phyloP scores from a whole-genome alignment of 208 protist genomes.

The Leishmania lainsoni region DNA sequence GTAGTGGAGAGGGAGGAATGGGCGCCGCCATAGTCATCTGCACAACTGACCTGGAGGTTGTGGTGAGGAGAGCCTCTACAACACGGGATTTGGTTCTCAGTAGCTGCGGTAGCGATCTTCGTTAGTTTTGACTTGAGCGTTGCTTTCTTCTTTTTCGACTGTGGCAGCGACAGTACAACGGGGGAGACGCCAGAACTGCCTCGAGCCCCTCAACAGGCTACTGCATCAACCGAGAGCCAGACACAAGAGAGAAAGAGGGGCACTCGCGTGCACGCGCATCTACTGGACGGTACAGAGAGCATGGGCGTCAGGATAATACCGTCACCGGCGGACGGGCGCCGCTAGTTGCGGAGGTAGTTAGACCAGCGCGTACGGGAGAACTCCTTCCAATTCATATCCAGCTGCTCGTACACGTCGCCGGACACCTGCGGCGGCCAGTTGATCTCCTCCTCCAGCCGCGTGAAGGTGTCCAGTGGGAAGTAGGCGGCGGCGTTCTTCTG shows the following conservation, averaged over 20 bases:
- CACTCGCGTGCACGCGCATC: neutral
- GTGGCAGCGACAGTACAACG: neutral
- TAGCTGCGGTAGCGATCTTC: neutral
- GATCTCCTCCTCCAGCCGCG: slow-evolving; percentile 86
- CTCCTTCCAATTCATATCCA: slow-evolving; percentile 94
- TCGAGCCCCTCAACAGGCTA: neutral
- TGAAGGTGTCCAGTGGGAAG: slow-evolving; percentile 90
- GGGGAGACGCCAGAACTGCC: neutral
- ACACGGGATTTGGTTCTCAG: neutral
- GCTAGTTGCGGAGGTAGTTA: slow-evolving; percentile 80
- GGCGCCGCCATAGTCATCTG: neutral
- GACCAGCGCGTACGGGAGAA: slow-evolving; percentile 92
- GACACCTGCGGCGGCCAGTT: slow-evolving; percentile 90
- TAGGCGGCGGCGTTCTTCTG: slow-evolving; percentile 42
- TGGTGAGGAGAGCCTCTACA: neutral
- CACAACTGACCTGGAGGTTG: neutral
- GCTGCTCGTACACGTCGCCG: slow-evolving; percentile 85
- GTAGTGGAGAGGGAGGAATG: neutral
- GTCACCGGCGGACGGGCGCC: neutral
- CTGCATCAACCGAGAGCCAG: neutral
- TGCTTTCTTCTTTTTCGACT: neutral
- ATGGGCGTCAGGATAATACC: neutral
- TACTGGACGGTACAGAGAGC: neutral
- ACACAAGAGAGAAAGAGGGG: neutral
- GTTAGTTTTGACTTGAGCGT: too few species aligned